These are phyloP conservation scores for Globisporangium iwayamae DNA, from an alignment of 352 stramenopile genomes.

Conservation along the genomic window DNA sequence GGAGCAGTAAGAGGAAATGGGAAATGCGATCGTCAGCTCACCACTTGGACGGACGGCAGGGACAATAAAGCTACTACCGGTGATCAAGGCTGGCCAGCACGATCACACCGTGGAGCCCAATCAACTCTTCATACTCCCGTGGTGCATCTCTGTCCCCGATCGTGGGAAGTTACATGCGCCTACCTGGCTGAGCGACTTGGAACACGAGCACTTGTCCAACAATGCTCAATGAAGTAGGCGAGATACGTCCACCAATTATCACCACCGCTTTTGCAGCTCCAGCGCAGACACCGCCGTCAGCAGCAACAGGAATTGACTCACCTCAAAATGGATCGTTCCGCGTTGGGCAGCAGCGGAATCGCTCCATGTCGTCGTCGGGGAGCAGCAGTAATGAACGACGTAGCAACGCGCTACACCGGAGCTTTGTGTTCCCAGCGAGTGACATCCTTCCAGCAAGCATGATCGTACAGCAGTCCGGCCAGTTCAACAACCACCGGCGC, in stretches of 20 bases:
- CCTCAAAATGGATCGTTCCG: slow-evolving; percentile 9
- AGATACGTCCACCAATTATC: slow-evolving; percentile 12
- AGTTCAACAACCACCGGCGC: slow-evolving; percentile 20
- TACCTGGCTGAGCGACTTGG: slow-evolving; percentile 7
- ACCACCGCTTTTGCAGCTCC: background rate
- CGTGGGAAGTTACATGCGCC: slow-evolving; percentile 3
- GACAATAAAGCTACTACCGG: background rate
- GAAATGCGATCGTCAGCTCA: background rate
- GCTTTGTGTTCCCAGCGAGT: slow-evolving; percentile 34
- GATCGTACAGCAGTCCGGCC: slow-evolving; percentile 30
- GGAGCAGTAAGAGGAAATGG: background rate
- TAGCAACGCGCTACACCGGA: slow-evolving; percentile 31
- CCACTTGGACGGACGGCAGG: background rate
- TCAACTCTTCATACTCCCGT: background rate
- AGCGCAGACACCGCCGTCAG: no score
- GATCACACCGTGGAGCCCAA: no score
- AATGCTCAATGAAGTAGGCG: slow-evolving; percentile 12
- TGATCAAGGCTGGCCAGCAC: background rate
- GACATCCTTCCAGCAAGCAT: slow-evolving; percentile 42
- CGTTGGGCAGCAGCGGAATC: slow-evolving; percentile 11
- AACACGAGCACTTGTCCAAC: background rate
- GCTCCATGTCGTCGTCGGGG: slow-evolving; percentile 19
- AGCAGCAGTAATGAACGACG: slow-evolving; percentile 27
- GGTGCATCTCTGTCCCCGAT: background rate
- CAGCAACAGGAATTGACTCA: background rate